Percentiles rank a stretch among this genome's conserved stretches.
Evolutionary conservation across 768 basidiomycete species (phyloP).

Genomic region (Hericium rajendrae): DNA sequence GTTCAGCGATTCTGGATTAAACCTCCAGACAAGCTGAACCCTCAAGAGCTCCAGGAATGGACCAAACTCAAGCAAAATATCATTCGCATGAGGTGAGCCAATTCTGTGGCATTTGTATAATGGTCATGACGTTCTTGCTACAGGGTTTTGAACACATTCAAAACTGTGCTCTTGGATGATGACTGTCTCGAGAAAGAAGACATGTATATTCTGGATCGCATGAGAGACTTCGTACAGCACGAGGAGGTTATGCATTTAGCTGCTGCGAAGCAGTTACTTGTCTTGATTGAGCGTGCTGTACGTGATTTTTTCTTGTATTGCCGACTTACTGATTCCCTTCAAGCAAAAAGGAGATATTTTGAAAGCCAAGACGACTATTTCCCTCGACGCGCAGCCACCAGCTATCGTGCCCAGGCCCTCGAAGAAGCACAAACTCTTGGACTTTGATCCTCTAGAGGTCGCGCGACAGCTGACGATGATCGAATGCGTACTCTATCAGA

Average conservation of each 20-base stretch:
- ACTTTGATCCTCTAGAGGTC: slow-evolving; percentile 82
- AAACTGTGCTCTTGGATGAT: slow-evolving; percentile 79
- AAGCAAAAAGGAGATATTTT: slow-evolving; percentile 46
- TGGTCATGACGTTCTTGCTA: neutral
- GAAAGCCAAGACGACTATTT: slow-evolving; percentile 47
- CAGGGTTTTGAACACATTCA: slow-evolving; percentile 86
- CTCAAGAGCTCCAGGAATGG: slow-evolving; percentile 69
- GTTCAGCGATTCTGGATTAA: slow-evolving; percentile 71
- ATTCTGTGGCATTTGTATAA: neutral
- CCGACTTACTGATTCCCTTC: neutral
- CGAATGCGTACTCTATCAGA: slow-evolving; percentile 80
- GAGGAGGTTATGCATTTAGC: slow-evolving; percentile 54
- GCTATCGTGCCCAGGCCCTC: slow-evolving; percentile 64
- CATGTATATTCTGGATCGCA: slow-evolving; percentile 65
- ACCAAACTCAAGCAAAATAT: slow-evolving; percentile 75
- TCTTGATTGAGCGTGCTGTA: slow-evolving; percentile 73
- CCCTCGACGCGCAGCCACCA: slow-evolving; percentile 54
- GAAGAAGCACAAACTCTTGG: slow-evolving; percentile 71
- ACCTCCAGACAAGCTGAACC: slow-evolving; percentile 56
- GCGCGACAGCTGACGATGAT: slow-evolving; percentile 90
- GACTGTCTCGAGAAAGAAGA: slow-evolving; percentile 84
- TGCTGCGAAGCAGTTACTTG: slow-evolving; percentile 67
- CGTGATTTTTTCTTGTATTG: slow-evolving; percentile 21
- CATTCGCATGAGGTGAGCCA: slow-evolving; percentile 72
- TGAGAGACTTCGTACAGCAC: slow-evolving; percentile 69